These are phyloP conservation scores for Petrea volubilis DNA, from an alignment of 257 asterid species.

Conservation along the genomic window DNA sequence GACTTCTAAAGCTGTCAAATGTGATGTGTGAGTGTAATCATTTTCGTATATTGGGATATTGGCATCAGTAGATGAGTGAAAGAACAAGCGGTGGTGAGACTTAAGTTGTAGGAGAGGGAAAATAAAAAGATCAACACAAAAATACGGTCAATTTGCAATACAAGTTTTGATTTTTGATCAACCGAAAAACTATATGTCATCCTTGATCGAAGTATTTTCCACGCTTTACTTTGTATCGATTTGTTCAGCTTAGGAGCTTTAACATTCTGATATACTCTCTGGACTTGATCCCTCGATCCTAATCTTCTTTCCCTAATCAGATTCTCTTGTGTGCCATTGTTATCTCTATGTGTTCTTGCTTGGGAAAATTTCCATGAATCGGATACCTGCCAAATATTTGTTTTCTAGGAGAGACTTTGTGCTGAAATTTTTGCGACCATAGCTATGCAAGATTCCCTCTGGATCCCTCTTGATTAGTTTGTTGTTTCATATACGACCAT, in stretches of 20 bases:
- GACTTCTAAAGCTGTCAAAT: neutral
- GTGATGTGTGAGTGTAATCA: neutral
- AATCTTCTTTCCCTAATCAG: neutral
- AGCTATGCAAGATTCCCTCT: too few relatives aligned
- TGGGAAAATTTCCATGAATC: neutral
- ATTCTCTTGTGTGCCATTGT: neutral
- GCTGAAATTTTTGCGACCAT: neutral
- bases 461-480: neutral
- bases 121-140: too few relatives aligned
- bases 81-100: neutral
- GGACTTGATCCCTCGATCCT: neutral
- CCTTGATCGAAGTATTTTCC: neutral
- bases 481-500: neutral
- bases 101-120: neutral
- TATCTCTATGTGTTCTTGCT: neutral
- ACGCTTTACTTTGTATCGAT: neutral
- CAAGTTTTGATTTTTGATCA: neutral
- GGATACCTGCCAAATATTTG: neutral
- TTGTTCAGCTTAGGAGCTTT: too few relatives aligned
- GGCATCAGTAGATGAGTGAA: neutral
- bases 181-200: neutral
- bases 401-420: neutral
- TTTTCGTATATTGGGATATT: neutral
- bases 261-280: neutral
- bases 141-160: too few relatives aligned